Base-by-base conservation (phyloP, 2,329 filamentous ascomycete species). In the Sporothrix phasma region DNA sequence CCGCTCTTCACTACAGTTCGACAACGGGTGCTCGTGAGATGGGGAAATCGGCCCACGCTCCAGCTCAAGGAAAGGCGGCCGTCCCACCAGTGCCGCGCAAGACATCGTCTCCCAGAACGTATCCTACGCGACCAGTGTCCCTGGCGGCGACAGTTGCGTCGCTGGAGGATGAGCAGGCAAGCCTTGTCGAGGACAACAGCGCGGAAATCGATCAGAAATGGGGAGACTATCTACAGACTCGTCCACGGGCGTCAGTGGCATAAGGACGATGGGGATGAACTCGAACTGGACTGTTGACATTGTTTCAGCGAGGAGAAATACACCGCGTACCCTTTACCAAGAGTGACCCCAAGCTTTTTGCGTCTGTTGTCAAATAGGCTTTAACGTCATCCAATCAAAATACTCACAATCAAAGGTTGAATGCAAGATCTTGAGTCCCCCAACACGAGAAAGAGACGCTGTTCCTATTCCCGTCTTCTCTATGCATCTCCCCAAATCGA, bases 201-300 rank as follows among this genome's bases (percentile, higher is more conserved):
- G 62, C 46, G 17, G 62, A 49, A 2, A 64, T 63, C 37, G 51
- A 63, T 22, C 61, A 66, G 56, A 67, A 65, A 8, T 66, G 67
- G 67, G 61, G 61, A 29, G 68, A 69, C 4, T 67, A 60, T 22
- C 51, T 66, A 22, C 41, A 56, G 6, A 8, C 58, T 22, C 22
- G 34, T 11, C 11, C 39, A 26, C 26, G 39, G 17, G n/a, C 39
- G 17, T n/a, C 34, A 11, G n/a, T 51, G 17, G 47, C 51, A 39
- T 56, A 2, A 39, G n/a, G n/a, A n/a, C n/a, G n/a, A n/a, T n/a
- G n/a, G n/a, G n/a, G n/a, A n/a, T n/a, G n/a, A n/a, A n/a, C n/a
- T n/a, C n/a, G n/a, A n/a, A n/a, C n/a, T n/a, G n/a, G n/a, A n/a
- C n/a, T n/a, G n/a, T n/a, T n/a, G n/a, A n/a, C n/a, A n/a, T n/a